These are phyloP conservation scores for Inga oerstediana DNA, from an alignment of 306 rosid species.

Conservation along the genomic window DNA sequence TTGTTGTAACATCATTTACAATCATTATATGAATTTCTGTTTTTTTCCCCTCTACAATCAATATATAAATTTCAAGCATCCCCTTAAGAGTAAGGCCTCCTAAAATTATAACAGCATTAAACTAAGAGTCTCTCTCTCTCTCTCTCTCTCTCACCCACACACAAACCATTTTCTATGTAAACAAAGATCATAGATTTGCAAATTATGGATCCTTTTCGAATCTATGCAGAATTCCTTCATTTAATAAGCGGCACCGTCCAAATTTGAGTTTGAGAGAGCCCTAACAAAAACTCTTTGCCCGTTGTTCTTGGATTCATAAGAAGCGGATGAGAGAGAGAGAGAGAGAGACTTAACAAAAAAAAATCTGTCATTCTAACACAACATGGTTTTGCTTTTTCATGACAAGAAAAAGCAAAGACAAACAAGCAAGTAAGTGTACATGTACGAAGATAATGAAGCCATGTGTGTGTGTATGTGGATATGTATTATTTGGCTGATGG, in stretches of 20 bases:
- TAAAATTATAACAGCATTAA: too few relatives aligned
- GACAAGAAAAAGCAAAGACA: conserved; percentile 19
- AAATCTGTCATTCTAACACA: conserved; percentile 49
- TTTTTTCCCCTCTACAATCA: too few relatives aligned
- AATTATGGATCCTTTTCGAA: not conserved
- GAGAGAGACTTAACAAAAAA: not conserved
- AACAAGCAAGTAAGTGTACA: not conserved
- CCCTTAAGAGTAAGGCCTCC: too few relatives aligned
- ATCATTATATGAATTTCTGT: too few relatives aligned
- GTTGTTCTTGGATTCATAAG: conserved; percentile 27
- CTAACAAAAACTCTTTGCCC: not conserved
- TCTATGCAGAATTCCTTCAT: not conserved
- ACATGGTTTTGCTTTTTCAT: conserved; percentile 67
- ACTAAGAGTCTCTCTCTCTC: too few relatives aligned
- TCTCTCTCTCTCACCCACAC: too few relatives aligned
- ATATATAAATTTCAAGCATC: too few relatives aligned
- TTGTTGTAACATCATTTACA: too few relatives aligned
- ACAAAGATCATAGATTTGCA: not conserved
- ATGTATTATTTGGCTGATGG: not conserved
- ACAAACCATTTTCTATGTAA: not conserved
- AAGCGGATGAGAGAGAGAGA: not conserved
- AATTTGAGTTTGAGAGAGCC: not conserved
- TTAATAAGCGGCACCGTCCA: not conserved
- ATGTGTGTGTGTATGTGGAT: too few relatives aligned
- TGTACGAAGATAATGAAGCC: not conserved